phyloP scores from a whole-genome alignment of 2,329 filamentous ascomycete species.

The Penicillium brevicompactum region DNA sequence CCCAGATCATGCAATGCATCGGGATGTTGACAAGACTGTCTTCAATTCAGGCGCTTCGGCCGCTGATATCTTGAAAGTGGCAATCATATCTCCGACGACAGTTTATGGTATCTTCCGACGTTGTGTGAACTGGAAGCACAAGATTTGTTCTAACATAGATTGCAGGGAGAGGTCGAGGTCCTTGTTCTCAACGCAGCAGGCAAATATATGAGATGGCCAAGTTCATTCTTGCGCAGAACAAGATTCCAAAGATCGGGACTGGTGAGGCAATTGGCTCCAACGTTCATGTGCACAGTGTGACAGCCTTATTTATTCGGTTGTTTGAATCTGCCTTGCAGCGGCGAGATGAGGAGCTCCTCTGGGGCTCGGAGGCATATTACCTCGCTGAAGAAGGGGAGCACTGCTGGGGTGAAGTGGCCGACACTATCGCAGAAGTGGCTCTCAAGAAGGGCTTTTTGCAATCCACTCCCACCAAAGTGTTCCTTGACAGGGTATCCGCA shows the following conservation, averaged over 20 bases:
- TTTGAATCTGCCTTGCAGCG: neutral
- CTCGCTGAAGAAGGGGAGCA: conserved; percentile 3
- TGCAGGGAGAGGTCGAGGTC: conserved; percentile 12
- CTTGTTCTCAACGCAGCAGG: conserved; percentile 13
- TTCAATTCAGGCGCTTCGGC: conserved; percentile 2
- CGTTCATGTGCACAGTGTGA: conserved; percentile 7
- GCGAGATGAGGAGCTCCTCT: conserved; percentile 4
- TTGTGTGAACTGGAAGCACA: neutral
- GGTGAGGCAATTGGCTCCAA: conserved; percentile 6
- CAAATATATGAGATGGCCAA: conserved; percentile 15
- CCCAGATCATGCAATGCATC: conserved; percentile 16
- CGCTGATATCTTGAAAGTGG: conserved; percentile 1
- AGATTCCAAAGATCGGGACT: conserved; percentile 10
- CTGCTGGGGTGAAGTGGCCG: conserved; percentile 1
- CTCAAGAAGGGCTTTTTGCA: neutral
- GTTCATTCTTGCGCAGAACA: conserved; percentile 2
- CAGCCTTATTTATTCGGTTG: neutral
- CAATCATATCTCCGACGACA: conserved; percentile 12
- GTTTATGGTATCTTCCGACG: conserved; percentile 8
- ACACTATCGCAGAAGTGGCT: neutral
- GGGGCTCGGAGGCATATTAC: conserved; percentile 2
- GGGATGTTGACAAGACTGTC: conserved; percentile 13
- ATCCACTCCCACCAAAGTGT: neutral
- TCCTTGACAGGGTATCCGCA: neutral
- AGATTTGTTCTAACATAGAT: neutral